Percentiles rank a stretch among this genome's conserved stretches.
These are phyloP conservation scores for Protoeuglena noctilucae DNA, from an alignment of 139 green algal genomes.

Conservation along the genomic window DNA sequence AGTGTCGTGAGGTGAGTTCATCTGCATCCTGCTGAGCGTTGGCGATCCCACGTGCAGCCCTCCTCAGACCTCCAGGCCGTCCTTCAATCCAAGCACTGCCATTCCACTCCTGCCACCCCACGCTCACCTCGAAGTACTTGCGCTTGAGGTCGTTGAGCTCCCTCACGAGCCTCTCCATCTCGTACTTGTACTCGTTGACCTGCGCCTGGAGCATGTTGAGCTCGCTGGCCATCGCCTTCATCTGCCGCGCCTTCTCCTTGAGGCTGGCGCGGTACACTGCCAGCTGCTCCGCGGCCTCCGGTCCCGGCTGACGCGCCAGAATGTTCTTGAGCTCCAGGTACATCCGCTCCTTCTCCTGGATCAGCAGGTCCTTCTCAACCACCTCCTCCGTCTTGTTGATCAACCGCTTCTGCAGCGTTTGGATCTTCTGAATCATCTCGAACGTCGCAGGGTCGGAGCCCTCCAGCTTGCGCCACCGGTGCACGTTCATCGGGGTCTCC, in stretches of 20 bases:
- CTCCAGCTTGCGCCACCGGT: conserved; percentile 85
- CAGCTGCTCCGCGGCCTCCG: conserved; percentile 72
- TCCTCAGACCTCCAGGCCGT: too few species aligned
- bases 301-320: conserved; percentile 60
- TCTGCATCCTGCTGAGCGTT: too few species aligned
- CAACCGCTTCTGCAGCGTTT: conserved; percentile 79
- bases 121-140: conserved; percentile 68
- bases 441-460: conserved; percentile 71
- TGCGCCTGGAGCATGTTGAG: conserved; percentile 85
- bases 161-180: conserved; percentile 57
- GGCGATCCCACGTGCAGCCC: too few species aligned
- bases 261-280: conserved; percentile 60
- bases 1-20: too few species aligned
- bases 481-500: conserved; percentile 88
- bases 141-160: conserved; percentile 68
- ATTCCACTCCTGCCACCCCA: too few species aligned
- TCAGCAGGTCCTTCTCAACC: conserved; percentile 71
- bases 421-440: conserved; percentile 91
- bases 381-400: conserved; percentile 82
- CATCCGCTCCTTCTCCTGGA: conserved; percentile 83
- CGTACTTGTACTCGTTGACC: conserved; percentile 80
- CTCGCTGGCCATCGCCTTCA: conserved; percentile 77
- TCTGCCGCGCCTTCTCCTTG: conserved; percentile 79
- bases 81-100: too few species aligned
- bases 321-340: conserved; percentile 85